Base-by-base conservation (phyloP, 345 rosid species). In the Pseudoturritis turrita region DNA sequence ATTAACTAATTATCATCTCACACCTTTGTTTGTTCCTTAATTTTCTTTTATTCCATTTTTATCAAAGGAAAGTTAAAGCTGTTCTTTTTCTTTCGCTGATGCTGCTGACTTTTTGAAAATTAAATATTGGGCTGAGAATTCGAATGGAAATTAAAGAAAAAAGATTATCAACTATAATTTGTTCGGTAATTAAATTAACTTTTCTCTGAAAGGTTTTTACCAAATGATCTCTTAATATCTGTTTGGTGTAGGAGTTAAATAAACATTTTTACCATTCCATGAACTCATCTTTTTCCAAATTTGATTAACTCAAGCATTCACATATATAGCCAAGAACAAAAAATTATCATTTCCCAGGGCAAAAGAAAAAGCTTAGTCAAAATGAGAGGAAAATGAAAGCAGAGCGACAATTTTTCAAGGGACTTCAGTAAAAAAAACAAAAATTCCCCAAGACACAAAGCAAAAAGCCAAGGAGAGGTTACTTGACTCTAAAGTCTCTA, bases 1-100 rank as follows among this genome's bases (percentile, higher is more conserved):
- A 62, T 52, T 71, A 71, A 62, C 35, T 71, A 71, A 62, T 52
- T 71, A 71, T 71, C 35, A 51, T 61, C 69, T 40, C 68, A 50
- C 15, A 46, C 22, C 13, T 29, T 47, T 17, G 35, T 68, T 44
- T 45, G 59, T 49, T 49, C 46, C 11, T 14, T 14, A 28, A 26
- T 64, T 14, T 67, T 39, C 60, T 15, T 23, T 39, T 52, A 31
- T 31, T 5, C 65, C 19, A 41, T 12, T 49, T 6, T 22, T 50
- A 0, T 8, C 2, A 3, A 46, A 11, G 52, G 39, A 5, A 47
- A 2, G 2, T 44, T 17, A n/a, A 29, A 15, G 39, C 26, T 18
- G 23, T 29, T 25, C 26, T 31, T 29, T 61, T 62, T 28, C 18
- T 45, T 46, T 17, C 43, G 51, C 13, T 25, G 52, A n/a, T 28